phyloP scores from a whole-genome alignment of 2,329 filamentous ascomycete species.

The Endoconidiophora laricicola region DNA sequence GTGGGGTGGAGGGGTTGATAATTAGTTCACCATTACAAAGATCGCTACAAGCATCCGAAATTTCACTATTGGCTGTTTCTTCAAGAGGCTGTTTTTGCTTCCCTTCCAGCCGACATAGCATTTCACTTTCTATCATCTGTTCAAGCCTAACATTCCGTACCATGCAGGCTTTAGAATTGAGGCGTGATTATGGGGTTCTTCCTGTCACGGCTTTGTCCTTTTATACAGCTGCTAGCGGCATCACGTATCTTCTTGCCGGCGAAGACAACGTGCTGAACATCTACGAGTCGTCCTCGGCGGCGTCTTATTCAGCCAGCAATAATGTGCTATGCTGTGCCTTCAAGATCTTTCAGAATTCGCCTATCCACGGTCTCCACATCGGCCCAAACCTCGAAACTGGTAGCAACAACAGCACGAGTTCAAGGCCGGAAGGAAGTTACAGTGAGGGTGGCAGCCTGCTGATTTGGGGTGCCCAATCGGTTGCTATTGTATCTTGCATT shows the following conservation, averaged over 20 bases:
- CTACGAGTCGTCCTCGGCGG: conserved; percentile 20
- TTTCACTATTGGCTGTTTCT: too few relatives aligned
- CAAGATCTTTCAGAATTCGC: conserved; percentile 47
- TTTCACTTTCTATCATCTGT: not conserved
- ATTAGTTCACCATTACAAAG: not conserved
- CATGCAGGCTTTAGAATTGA: conserved; percentile 1
- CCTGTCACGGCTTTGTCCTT: conserved; percentile 46
- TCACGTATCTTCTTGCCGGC: conserved; percentile 35
- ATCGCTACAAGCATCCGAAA: too few relatives aligned
- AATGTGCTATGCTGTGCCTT: conserved; percentile 25
- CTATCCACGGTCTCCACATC: conserved; percentile 56
- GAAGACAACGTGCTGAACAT: conserved; percentile 43
- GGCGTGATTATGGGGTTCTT: conserved; percentile 17
- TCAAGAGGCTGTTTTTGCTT: not conserved
- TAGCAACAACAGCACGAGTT: too few relatives aligned
- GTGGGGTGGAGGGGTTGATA: not conserved
- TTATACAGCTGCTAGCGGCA: conserved; percentile 21
- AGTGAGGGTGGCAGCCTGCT: conserved; percentile 26
- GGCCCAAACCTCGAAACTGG: not conserved
- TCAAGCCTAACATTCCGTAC: not conserved
- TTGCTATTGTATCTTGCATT: conserved; percentile 22
- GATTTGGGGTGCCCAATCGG: conserved; percentile 52
- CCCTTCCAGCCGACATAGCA: not conserved
- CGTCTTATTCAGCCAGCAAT: conserved; percentile 15
- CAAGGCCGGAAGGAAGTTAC: not conserved